Percentiles rank a stretch among this genome's conserved stretches.
Evolutionary conservation across 176 grass and related monocot genomes (phyloP).

Genomic region (Poa pratensis): DNA sequence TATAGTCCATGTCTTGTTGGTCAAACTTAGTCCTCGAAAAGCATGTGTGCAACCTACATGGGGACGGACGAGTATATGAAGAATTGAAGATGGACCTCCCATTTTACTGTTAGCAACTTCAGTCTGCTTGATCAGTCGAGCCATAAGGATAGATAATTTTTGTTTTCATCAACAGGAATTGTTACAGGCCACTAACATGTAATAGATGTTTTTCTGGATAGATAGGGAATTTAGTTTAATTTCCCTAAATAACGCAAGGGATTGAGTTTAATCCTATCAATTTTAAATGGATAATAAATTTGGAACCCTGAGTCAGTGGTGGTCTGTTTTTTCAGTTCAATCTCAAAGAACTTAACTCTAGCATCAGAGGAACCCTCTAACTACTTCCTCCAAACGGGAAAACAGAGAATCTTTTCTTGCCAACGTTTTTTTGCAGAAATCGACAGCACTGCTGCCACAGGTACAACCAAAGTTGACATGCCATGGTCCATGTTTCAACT

Average conservation of each 20-base stretch:
- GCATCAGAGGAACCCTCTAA: background rate
- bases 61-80: background rate
- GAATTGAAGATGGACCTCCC: background rate
- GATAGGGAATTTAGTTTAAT: background rate
- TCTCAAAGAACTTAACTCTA: background rate
- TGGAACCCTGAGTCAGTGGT: background rate
- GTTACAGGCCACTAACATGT: background rate
- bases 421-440: background rate
- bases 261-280: background rate
- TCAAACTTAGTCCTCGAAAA: too few relatives aligned
- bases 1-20: too few relatives aligned
- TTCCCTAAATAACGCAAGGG: background rate
- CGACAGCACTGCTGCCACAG: background rate
- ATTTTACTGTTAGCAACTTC: background rate
- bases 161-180: background rate
- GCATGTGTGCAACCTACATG: too few relatives aligned
- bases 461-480: slow-evolving; percentile 4
- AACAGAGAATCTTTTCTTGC: background rate
- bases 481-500: slow-evolving; percentile 1
- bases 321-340: background rate
- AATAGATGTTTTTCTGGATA: background rate
- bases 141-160: background rate
- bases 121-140: slow-evolving; percentile 1
- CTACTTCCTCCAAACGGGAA: background rate
- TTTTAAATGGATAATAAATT: background rate